These are phyloP conservation scores for Fusarium pininemorale DNA, from an alignment of 2,329 filamentous ascomycete species.

Conservation along the genomic window DNA sequence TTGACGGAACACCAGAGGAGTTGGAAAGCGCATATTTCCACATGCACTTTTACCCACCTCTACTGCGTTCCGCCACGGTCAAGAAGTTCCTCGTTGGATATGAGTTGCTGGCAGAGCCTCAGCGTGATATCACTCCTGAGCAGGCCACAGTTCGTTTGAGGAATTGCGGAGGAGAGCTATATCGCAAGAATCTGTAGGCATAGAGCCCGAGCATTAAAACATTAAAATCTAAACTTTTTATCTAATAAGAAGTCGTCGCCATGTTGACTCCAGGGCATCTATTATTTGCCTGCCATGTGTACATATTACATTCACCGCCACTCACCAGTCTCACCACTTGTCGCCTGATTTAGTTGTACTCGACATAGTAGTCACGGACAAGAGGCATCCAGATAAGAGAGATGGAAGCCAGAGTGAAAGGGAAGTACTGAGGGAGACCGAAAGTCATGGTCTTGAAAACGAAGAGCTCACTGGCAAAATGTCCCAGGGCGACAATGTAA, in stretches of 20 bases:
- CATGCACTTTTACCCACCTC: conserved; percentile 96
- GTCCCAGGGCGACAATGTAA: conserved; percentile 78
- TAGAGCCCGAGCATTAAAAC: background rate
- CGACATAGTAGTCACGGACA: conserved; percentile 77
- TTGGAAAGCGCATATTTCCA: conserved; percentile 90
- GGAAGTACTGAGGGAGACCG: conserved; percentile 64
- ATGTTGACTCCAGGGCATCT: background rate
- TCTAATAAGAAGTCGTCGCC: conserved; percentile 10
- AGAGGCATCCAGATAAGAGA: conserved; percentile 69
- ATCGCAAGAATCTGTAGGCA: conserved; percentile 68
- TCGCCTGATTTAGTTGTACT: conserved; percentile 44
- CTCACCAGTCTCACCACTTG: background rate
- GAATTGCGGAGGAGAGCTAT: conserved; percentile 81
- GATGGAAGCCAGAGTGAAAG: conserved; percentile 60
- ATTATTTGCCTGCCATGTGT: background rate
- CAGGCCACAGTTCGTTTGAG: conserved; percentile 85
- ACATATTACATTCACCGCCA: background rate
- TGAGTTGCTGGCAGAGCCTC: conserved; percentile 96
- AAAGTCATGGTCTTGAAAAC: conserved; percentile 79
- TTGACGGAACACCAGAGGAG: conserved; percentile 83
- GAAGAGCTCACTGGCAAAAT: conserved; percentile 84
- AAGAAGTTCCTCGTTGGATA: conserved; percentile 97
- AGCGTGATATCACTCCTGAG: conserved; percentile 96
- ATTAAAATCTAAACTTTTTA: conserved; percentile 14
- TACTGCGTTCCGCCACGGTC: conserved; percentile 91